Evolutionary conservation across 371 early-diverging fungal species (phyloP).

Genomic region (Dinochytrium kinnereticum): DNA sequence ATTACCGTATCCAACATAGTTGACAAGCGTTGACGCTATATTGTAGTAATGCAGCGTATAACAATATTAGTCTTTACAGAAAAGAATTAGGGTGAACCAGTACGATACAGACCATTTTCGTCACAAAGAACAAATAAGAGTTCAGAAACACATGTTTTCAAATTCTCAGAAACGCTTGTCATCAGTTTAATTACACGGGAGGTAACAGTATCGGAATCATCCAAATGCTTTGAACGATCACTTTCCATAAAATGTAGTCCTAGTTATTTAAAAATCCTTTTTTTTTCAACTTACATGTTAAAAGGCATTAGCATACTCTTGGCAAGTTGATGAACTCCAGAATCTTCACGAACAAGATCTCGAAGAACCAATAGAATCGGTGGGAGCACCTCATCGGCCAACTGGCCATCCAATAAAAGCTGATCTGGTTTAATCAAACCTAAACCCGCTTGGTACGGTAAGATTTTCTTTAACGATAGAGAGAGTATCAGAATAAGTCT

Average conservation of each 20-base stretch:
- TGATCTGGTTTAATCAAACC: neutral
- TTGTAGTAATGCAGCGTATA: neutral
- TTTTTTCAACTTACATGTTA: slow-evolving; percentile 54
- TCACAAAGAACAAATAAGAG: slow-evolving; percentile 76
- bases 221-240: slow-evolving; percentile 77
- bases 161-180: slow-evolving; percentile 67
- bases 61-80: neutral
- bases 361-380: slow-evolving; percentile 67
- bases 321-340: slow-evolving; percentile 45
- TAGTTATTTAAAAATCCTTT: too few species aligned
- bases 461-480: slow-evolving; percentile 43
- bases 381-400: slow-evolving; percentile 67
- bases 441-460: slow-evolving; percentile 27
- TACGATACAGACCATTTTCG: slow-evolving; percentile 64
- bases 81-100: neutral
- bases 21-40: slow-evolving; percentile 71
- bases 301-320: slow-evolving; percentile 39
- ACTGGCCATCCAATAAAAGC: slow-evolving; percentile 35
- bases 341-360: slow-evolving; percentile 59
- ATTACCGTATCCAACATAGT: slow-evolving; percentile 90
- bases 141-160: slow-evolving; percentile 72
- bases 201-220: slow-evolving; percentile 67
- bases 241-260: too few species aligned
- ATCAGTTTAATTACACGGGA: slow-evolving; percentile 75
- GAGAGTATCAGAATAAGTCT: slow-evolving; percentile 52